Evolutionary conservation across 2,329 filamentous ascomycete genomes (phyloP), one percentile per base, ranked within the genome.

Genomic region (Metarhizium humberi): DNA sequence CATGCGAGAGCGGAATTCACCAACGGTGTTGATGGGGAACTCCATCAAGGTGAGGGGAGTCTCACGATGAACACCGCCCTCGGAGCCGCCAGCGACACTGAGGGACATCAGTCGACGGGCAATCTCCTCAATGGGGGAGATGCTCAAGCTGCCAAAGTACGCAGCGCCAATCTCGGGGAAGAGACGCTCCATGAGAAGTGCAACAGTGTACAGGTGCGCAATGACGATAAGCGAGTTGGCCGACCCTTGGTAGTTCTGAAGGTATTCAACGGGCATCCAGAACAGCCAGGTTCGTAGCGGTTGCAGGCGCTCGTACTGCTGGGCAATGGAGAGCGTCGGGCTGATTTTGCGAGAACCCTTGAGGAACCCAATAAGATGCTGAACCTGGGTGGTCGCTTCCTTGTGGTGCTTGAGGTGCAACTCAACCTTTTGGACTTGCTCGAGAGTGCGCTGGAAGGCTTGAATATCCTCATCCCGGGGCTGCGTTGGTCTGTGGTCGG

Each of bases 201-300:
- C 91, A 18, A 91, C 84, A 0, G 90, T 92, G 73, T 96, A 97
- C 69, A 96, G 90, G 67, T 97, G 89, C 11, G 91, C 88, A 54
- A 97, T 85, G 59, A 95, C 85, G 53, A 95, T 78, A 61, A 96
- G 78, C 1, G 90, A 87, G 57, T 83, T 88, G 29, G 88, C 81
- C 61, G 92, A 90, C 40, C 83, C 82, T 52, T 86, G 84, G 50
- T 86, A 87, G 60, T 85, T 84, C 67, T 92, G 87, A 30, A 96
- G 79, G 63, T 92, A 87, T 61, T 85, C 84, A 38, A 96, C 85
- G 1, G 94, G 94, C 55, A 96, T 83, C 91, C 92, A 97, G 73
- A 97, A 96, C 16, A 97, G 81, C 91, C 92, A 96, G 62, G 89
- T 88, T 55, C 92, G 82, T 57, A 99, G 80, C 10, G 90, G 86